phyloP scores from a whole-genome alignment of 2,329 filamentous ascomycete genomes.

The Aspergillus persii region DNA sequence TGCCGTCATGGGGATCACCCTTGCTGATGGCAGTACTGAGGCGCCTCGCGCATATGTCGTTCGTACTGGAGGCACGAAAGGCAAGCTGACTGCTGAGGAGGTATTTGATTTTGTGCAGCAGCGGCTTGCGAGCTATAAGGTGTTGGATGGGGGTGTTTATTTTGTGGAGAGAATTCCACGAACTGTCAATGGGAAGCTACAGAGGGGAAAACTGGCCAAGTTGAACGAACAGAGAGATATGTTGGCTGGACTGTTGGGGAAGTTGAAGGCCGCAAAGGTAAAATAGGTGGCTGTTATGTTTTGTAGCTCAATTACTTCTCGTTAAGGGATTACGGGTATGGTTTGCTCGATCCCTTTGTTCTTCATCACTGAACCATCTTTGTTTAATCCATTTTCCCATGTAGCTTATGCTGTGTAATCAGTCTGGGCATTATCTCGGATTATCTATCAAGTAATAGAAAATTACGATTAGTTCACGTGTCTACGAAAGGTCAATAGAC shows the following conservation, averaged over 20 bases:
- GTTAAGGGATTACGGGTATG: background rate
- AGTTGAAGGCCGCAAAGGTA: background rate
- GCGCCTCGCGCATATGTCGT: constrained; percentile 44
- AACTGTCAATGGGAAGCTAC: constrained; percentile 44
- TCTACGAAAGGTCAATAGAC: too few relatives aligned
- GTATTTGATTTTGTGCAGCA: constrained; percentile 34
- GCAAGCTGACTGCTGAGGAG: constrained; percentile 28
- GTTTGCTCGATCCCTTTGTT: too few relatives aligned
- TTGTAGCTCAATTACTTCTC: background rate
- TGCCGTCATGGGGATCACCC: constrained; percentile 39
- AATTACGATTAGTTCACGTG: too few relatives aligned
- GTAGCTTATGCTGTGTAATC: too few relatives aligned
- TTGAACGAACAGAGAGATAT: constrained; percentile 21
- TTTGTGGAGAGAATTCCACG: constrained; percentile 45
- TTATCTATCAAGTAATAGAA: too few relatives aligned
- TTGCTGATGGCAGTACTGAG: constrained; percentile 16
- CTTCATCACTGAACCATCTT: too few relatives aligned
- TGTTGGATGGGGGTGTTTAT: constrained; percentile 39
- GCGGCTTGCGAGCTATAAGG: constrained; percentile 43
- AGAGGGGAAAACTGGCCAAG: constrained; percentile 23
- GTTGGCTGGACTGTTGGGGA: constrained; percentile 6
- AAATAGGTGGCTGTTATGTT: background rate
- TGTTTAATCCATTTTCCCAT: too few relatives aligned
- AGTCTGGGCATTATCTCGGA: too few relatives aligned
- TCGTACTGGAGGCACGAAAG: constrained; percentile 6